Evolutionary conservation across 192 early-diverging fungal genomes (phyloP).

Genomic region (Linnemannia hyalina): DNA sequence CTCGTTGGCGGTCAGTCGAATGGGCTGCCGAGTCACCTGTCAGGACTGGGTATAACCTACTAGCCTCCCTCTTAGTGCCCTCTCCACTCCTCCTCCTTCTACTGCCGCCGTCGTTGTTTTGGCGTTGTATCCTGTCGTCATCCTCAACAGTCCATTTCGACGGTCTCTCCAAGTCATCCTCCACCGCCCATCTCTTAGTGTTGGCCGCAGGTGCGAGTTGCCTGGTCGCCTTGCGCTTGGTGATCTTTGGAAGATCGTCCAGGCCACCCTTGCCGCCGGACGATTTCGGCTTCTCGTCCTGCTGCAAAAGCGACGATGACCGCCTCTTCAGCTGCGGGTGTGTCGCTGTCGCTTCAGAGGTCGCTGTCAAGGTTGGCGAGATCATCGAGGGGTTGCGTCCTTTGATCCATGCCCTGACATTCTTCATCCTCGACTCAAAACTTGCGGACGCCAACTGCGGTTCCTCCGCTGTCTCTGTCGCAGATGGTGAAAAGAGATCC

Average conservation of each 20-base stretch:
- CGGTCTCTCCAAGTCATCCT: not conserved
- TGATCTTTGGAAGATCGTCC: not conserved
- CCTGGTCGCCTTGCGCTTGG: constrained; percentile 33
- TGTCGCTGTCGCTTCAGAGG: constrained; percentile 18
- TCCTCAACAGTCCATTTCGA: not conserved
- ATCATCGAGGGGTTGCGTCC: constrained; percentile 33
- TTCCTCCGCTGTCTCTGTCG: not conserved
- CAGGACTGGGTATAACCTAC: not conserved
- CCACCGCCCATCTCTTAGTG: constrained; percentile 16
- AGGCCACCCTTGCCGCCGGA: not conserved
- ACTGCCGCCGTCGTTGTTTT: not conserved
- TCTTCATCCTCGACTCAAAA: constrained; percentile 44
- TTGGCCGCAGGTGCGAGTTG: constrained; percentile 32
- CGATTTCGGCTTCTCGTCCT: not conserved
- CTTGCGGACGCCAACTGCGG: constrained; percentile 8
- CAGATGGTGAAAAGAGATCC: not conserved
- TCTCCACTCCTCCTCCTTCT: not conserved
- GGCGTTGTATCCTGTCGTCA: constrained; percentile 6
- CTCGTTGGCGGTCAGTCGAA: not conserved
- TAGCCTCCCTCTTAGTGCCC: no score
- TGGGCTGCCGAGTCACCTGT: not conserved
- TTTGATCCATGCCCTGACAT: constrained; percentile 44
- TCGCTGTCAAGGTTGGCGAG: constrained; percentile 30
- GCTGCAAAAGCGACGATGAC: not conserved
- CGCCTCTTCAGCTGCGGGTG: not conserved